Percentiles rank a stretch among this genome's conserved stretches.
These are phyloP conservation scores for Penstemon newberryi DNA, from an alignment of 257 asterid genomes.

Conservation along the genomic window DNA sequence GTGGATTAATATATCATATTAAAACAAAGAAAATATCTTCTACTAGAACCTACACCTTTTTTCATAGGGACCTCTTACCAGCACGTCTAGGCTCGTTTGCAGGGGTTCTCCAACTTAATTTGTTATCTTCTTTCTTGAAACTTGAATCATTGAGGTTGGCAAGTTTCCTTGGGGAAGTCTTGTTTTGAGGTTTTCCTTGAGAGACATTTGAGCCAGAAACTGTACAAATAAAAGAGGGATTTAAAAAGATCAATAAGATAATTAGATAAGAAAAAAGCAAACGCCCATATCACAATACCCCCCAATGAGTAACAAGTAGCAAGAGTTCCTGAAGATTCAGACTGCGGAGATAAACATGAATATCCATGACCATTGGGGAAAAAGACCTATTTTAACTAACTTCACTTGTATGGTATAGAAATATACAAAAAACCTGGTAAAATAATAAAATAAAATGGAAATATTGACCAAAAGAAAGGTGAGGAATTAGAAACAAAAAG, in stretches of 20 bases:
- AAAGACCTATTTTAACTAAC: constrained; percentile 18
- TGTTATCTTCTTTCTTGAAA: constrained; percentile 30
- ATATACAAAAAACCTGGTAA: neutral
- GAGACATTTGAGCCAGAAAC: constrained; percentile 26
- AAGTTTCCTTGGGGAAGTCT: constrained; percentile 34
- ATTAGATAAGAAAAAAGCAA: constrained; percentile 20
- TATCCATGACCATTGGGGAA: constrained; percentile 5
- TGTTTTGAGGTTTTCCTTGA: constrained; percentile 41
- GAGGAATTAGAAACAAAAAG: neutral
- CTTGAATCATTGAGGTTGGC: constrained; percentile 34
- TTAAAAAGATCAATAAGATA: constrained; percentile 22
- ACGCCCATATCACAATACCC: neutral
- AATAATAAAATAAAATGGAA: neutral
- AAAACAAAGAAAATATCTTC: neutral
- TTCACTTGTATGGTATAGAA: constrained; percentile 14
- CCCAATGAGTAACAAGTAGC: neutral
- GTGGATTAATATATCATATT: neutral
- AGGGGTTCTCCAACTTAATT: constrained; percentile 30
- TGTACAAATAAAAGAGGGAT: constrained; percentile 7
- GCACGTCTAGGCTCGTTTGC: constrained; percentile 59
- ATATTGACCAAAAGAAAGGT: neutral
- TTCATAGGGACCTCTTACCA: constrained; percentile 48
- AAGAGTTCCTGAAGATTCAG: constrained; percentile 7
- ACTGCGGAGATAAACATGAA: neutral
- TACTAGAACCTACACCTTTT: constrained; percentile 8